These are phyloP conservation scores for Petunia secreta DNA, from an alignment of 257 asterid genomes.

Conservation along the genomic window DNA sequence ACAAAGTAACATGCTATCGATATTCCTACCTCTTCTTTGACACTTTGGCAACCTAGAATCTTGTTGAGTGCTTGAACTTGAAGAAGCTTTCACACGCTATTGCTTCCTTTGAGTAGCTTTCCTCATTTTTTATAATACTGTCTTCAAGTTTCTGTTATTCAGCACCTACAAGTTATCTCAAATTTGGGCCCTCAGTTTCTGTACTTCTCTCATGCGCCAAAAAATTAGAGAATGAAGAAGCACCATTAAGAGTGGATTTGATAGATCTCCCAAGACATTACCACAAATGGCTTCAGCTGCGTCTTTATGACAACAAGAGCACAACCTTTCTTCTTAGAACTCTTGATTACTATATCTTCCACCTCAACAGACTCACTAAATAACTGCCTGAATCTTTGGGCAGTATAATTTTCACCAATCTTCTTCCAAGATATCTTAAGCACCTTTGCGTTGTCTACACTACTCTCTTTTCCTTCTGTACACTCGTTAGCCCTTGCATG, in stretches of 20 bases:
- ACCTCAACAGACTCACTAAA: constrained; percentile 72
- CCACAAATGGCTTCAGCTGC: constrained; percentile 63
- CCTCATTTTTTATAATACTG: constrained; percentile 72
- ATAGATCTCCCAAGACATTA: constrained; percentile 67
- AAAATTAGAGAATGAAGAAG: constrained; percentile 58
- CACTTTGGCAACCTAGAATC: background rate
- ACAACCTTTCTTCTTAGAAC: constrained; percentile 78
- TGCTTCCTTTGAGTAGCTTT: constrained; percentile 45
- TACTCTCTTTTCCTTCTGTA: constrained; percentile 40
- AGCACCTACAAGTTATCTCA: constrained; percentile 64
- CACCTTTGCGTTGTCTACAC: constrained; percentile 65
- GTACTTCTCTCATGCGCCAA: constrained; percentile 38
- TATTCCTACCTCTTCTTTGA: background rate
- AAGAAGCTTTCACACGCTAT: constrained; percentile 19
- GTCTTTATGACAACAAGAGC: constrained; percentile 87
- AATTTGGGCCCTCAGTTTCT: constrained; percentile 49
- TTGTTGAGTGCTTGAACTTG: background rate
- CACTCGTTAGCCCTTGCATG: constrained; percentile 30
- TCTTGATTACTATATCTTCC: constrained; percentile 79
- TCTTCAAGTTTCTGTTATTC: constrained; percentile 74
- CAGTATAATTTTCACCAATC: constrained; percentile 67
- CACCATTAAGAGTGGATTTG: constrained; percentile 75
- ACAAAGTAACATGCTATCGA: background rate
- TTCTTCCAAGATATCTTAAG: constrained; percentile 95
- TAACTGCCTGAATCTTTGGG: constrained; percentile 59